Percentiles rank a stretch among this genome's conserved stretches.
phyloP scores from a whole-genome alignment of 192 early-diverging fungal species.

The Coemansia sp. region DNA sequence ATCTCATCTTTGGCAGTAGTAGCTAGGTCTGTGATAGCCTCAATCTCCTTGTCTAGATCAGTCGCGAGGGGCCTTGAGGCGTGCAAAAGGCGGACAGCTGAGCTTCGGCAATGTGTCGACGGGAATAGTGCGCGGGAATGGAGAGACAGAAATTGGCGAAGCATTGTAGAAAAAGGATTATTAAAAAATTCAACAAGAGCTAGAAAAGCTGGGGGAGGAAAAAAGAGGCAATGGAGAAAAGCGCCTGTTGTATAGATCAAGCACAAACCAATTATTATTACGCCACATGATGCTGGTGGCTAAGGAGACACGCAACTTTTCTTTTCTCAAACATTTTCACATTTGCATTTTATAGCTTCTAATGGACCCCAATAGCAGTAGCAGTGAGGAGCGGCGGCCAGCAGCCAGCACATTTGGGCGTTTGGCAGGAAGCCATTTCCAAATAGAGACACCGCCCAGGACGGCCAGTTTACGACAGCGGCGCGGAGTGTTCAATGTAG shows the following conservation, averaged over 20 bases:
- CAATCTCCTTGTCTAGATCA: slow-evolving; percentile 47
- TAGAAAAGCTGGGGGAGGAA: not conserved
- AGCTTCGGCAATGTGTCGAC: not conserved
- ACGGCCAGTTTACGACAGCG: slow-evolving; percentile 21
- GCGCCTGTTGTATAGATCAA: not conserved
- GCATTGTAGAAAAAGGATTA: slow-evolving; percentile 11
- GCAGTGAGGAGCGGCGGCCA: not conserved
- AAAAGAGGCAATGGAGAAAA: not conserved
- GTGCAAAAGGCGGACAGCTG: not conserved
- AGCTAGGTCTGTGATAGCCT: slow-evolving; percentile 46
- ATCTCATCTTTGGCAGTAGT: slow-evolving; percentile 50
- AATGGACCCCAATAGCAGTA: not conserved
- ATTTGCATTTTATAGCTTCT: not conserved
- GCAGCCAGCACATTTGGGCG: not conserved
- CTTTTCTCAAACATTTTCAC: not conserved
- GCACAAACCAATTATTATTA: not conserved
- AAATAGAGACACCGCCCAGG: slow-evolving; percentile 21
- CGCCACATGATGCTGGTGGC: too few species aligned
- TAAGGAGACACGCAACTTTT: not conserved
- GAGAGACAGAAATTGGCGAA: slow-evolving; percentile 10
- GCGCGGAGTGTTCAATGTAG: slow-evolving; percentile 16
- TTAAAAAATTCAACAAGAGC: not conserved
- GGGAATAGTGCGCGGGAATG: slow-evolving; percentile 28
- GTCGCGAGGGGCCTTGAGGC: not conserved
- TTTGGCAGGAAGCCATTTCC: not conserved